Evolutionary conservation across 805 yeast genomes (phyloP), one percentile per base, ranked within the genome.

Genomic region (Pichia sporocuriosa): DNA sequence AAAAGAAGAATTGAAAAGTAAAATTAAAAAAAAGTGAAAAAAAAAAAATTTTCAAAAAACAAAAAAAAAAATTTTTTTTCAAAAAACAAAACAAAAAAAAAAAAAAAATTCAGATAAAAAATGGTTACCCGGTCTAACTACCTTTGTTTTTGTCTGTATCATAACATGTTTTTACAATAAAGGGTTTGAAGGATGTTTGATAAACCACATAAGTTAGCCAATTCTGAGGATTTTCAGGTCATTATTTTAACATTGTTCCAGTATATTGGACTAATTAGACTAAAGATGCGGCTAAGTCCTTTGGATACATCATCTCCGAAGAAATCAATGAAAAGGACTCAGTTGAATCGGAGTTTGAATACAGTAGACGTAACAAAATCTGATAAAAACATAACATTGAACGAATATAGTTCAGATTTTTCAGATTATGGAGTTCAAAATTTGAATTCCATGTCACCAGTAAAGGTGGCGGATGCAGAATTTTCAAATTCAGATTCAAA

Each of bases 271-370:
- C n/a, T n/a, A n/a, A n/a, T n/a, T n/a, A n/a, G n/a, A n/a, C n/a
- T n/a, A n/a, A n/a, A n/a, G n/a, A n/a, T n/a, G n/a, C n/a, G n/a
- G n/a, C 15, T 13, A 26, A 11, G 12, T n/a, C 28, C 7, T 15
- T 13, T 34, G 21, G 38, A 13, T 10, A 34, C 37, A 3, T 39
- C 43, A 5, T 39, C 43, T 8, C 43, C 43, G 6, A 33, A 30
- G 11, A 26, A 32, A n/a, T 3, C 29, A 13, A 12, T n/a, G n/a
- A 26, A 21, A n/a, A 7, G 39, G 29, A 16, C 20, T 6, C n/a
- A 28, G 15, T 22, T 17, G 2, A 27, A 27, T 27, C 10, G 12
- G 27, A 11, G 12, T 11, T 11, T 25, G 27, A 9, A 25, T 9
- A 27, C 10, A 6, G 9, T 12, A 17, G 19, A 21, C 15, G 15